These are phyloP conservation scores for Aleurites moluccanus DNA, from an alignment of 441 rosid genomes.

Conservation along the genomic window DNA sequence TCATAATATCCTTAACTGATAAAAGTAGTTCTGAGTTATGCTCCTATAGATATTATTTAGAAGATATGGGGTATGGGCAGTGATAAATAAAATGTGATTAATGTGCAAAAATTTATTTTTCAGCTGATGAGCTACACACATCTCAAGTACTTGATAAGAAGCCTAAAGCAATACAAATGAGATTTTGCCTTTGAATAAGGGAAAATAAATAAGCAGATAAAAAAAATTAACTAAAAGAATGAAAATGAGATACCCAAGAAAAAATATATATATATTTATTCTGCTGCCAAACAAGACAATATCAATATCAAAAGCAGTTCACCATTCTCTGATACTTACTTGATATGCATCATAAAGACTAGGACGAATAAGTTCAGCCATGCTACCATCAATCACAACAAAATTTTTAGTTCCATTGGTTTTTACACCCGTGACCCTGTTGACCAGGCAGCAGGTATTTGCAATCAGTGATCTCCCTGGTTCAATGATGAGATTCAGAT, in stretches of 20 bases:
- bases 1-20: neutral
- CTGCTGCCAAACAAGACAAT: neutral
- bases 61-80: neutral
- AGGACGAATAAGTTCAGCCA: constrained; percentile 98
- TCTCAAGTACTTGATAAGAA: neutral
- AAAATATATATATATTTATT: neutral
- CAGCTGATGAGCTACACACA: neutral
- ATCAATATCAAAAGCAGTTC: constrained; percentile 1
- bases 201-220: neutral
- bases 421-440: constrained; percentile 94
- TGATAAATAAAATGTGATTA: neutral
- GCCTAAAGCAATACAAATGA: neutral
- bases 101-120: neutral
- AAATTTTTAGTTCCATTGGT: constrained; percentile 93
- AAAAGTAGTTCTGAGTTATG: neutral
- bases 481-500: constrained; percentile 89
- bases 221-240: neutral
- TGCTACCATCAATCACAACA: constrained; percentile 94
- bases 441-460: constrained; percentile 90
- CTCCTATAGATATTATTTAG: neutral
- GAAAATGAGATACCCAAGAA: neutral
- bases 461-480: constrained; percentile 98
- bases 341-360: constrained; percentile 98
- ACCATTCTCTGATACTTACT: constrained; percentile 41
- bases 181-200: neutral